These are phyloP conservation scores for Arthrobotrys musiformis DNA, from an alignment of 2,329 filamentous ascomycete genomes.

Conservation along the genomic window DNA sequence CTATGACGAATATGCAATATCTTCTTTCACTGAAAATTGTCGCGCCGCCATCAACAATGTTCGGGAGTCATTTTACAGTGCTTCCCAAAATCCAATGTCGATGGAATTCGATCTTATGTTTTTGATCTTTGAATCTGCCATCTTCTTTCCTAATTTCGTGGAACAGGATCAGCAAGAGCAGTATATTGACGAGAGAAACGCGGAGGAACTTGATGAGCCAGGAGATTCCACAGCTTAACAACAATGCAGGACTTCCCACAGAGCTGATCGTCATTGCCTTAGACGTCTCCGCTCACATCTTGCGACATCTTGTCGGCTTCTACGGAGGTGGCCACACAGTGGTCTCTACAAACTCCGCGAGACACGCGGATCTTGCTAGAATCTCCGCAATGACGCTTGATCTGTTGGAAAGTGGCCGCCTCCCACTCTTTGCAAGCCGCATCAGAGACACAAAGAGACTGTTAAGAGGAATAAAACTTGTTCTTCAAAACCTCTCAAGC, in stretches of 20 bases:
- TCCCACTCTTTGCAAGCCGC: slow-evolving; percentile 48
- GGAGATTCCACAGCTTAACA: slow-evolving; percentile 49
- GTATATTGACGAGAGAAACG: slow-evolving; percentile 45
- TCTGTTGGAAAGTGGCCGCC: slow-evolving; percentile 47
- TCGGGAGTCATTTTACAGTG: slow-evolving; percentile 51
- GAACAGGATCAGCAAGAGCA: slow-evolving; percentile 49
- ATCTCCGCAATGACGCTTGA: slow-evolving; percentile 54
- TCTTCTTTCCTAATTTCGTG: slow-evolving; percentile 54
- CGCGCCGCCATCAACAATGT: slow-evolving; percentile 52
- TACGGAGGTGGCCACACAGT: slow-evolving; percentile 37
- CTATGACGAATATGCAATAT: slow-evolving; percentile 51
- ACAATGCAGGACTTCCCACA: slow-evolving; percentile 47
- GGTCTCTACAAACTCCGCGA: slow-evolving; percentile 24
- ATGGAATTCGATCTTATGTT: slow-evolving; percentile 55
- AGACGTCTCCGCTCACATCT: slow-evolving; percentile 48
- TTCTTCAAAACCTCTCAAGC: slow-evolving; percentile 47
- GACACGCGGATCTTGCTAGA: slow-evolving; percentile 47
- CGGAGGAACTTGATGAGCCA: slow-evolving; percentile 49
- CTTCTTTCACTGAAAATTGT: slow-evolving; percentile 48
- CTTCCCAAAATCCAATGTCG: slow-evolving; percentile 52
- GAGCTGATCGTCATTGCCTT: slow-evolving; percentile 52
- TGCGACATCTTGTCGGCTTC: slow-evolving; percentile 48
- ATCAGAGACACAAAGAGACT: slow-evolving; percentile 52
- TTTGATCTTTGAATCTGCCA: slow-evolving; percentile 51
- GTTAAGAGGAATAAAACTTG: slow-evolving; percentile 38